These are phyloP conservation scores for Arthrobotrys sphaeroides DNA, from an alignment of 2,329 filamentous ascomycete species.

Conservation along the genomic window DNA sequence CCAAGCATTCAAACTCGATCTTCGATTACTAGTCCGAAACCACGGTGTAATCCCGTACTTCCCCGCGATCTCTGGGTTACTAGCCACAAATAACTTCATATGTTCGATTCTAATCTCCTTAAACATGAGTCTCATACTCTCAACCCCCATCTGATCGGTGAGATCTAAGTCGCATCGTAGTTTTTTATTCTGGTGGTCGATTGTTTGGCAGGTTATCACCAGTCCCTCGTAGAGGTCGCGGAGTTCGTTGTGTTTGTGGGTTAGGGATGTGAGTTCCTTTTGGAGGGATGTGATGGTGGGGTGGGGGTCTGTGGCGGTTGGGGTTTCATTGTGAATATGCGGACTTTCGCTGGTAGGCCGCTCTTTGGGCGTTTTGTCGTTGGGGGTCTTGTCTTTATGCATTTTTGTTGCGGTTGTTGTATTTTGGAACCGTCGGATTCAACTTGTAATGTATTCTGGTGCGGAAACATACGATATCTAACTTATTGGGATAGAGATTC, in stretches of 20 bases:
- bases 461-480: too few species aligned
- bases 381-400: too few species aligned
- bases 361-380: too few species aligned
- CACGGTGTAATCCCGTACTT: neutral
- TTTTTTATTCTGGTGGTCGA: neutral
- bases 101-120: neutral
- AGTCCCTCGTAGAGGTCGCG: neutral
- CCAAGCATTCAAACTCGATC: neutral
- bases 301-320: too few species aligned
- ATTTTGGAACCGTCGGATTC: too few species aligned
- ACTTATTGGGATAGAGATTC: too few species aligned
- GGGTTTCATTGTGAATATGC: too few species aligned
- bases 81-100: neutral
- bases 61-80: neutral
- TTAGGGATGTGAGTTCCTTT: too few species aligned
- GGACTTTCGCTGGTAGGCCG: too few species aligned
- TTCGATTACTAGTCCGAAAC: neutral
- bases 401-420: too few species aligned
- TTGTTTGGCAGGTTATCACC: neutral
- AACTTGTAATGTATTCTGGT: too few species aligned
- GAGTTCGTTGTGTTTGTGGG: neutral
- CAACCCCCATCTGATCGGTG: too few species aligned
- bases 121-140: neutral
- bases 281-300: neutral
- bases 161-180: neutral